Conservation (phyloP, 768 basidiomycete species). For the Gyrodon lividus region DNA sequence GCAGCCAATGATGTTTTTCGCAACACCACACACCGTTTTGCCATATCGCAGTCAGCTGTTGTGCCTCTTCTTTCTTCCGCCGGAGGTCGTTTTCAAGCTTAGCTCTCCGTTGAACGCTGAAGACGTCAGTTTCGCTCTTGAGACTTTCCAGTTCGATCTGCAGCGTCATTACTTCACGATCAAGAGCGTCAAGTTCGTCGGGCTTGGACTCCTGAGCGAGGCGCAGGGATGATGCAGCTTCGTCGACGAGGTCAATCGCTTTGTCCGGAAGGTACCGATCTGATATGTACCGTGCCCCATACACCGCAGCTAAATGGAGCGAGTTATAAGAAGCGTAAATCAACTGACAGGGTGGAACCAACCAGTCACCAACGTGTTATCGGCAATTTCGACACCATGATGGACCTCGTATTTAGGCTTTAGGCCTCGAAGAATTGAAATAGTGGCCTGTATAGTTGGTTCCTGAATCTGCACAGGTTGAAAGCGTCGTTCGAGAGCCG, state of each 20-base stretch:
- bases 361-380: constrained; percentile 86
- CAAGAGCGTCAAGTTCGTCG: constrained; percentile 76
- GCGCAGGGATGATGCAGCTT: constrained; percentile 83
- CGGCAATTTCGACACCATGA: constrained; percentile 90
- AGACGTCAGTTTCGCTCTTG: constrained; percentile 84
- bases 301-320: constrained; percentile 64
- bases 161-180: constrained; percentile 80
- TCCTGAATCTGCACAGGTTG: constrained; percentile 89
- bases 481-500: constrained; percentile 88
- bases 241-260: constrained; percentile 90
- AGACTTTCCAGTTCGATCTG: constrained; percentile 89
- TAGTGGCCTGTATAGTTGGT: constrained; percentile 80
- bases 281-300: constrained; percentile 80
- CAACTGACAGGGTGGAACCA: constrained; percentile 11
- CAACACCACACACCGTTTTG: constrained; percentile 58
- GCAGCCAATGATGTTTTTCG: background rate
- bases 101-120: constrained; percentile 69
- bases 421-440: constrained; percentile 83
- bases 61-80: constrained; percentile 61
- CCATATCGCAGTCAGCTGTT: constrained; percentile 65
- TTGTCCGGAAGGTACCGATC: constrained; percentile 90
- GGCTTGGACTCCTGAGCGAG: constrained; percentile 90
- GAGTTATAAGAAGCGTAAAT: background rate
- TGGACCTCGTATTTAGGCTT: constrained; percentile 88
- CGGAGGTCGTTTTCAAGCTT: constrained; percentile 66